A percentile compares a stretch with the other conserved stretches of the same genome.
Evolutionary conservation across 75 land plant genomes (phyloP).

Genomic region (Picea sitchensis): DNA sequence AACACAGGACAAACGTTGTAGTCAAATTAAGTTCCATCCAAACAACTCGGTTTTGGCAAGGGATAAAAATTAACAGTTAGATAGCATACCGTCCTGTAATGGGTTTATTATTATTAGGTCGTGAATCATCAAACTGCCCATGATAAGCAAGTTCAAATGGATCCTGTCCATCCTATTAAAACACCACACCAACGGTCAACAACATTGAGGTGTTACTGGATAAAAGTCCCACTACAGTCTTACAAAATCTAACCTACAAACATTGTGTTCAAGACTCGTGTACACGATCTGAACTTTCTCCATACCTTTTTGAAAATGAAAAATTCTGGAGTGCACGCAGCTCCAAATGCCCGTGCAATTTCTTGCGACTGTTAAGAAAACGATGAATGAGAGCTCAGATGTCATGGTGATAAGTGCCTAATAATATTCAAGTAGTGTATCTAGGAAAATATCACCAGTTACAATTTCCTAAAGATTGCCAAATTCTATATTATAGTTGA

Average conservation of each 20-base stretch:
- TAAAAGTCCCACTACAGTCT: background rate
- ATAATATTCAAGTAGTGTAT: too few relatives aligned
- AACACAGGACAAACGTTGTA: background rate
- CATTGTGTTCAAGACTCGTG: background rate
- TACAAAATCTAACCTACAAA: background rate
- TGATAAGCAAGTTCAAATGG: slow-evolving; percentile 92
- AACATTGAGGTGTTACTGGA: background rate
- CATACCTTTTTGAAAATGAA: slow-evolving; percentile 85
- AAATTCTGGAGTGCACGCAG: slow-evolving; percentile 95
- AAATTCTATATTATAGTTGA: background rate
- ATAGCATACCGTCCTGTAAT: slow-evolving; percentile 77
- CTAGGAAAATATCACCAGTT: background rate
- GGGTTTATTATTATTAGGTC: slow-evolving; percentile 68
- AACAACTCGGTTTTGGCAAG: background rate
- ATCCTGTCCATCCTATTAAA: slow-evolving; percentile 64
- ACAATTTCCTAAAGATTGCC: background rate
- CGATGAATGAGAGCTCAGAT: background rate
- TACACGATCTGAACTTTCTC: background rate
- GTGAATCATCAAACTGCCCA: slow-evolving; percentile 95
- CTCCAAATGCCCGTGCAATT: slow-evolving; percentile 90
- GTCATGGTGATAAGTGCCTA: background rate
- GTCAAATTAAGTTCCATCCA: background rate
- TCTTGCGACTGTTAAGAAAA: slow-evolving; percentile 69
- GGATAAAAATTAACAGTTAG: background rate
- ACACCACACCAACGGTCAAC: background rate